These are phyloP conservation scores for Phaeophleospora eucalypticola DNA, from an alignment of 2,329 filamentous ascomycete genomes.

Conservation along the genomic window DNA sequence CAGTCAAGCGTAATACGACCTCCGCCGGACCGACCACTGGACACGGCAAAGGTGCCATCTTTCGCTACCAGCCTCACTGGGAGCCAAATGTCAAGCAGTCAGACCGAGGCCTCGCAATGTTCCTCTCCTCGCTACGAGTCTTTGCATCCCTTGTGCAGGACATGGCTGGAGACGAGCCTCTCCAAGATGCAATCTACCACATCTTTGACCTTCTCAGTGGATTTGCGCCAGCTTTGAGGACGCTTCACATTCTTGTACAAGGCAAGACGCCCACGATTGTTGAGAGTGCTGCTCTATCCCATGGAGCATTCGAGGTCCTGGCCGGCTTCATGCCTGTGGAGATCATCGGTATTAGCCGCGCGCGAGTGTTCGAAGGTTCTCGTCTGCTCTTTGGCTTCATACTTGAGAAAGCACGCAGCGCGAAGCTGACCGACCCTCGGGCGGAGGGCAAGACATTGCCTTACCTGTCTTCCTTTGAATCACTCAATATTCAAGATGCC, in stretches of 20 bases:
- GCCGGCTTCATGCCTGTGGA: conserved; percentile 28
- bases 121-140: conserved; percentile 35
- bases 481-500: conserved; percentile 29
- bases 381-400: conserved; percentile 36
- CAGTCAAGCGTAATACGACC: conserved; percentile 22
- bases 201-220: conserved; percentile 29
- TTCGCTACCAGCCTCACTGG: conserved; percentile 26
- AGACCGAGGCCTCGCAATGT: conserved; percentile 33
- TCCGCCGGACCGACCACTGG: neutral
- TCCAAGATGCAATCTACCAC: conserved; percentile 28
- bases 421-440: conserved; percentile 14
- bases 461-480: conserved; percentile 27
- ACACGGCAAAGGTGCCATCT: conserved; percentile 27
- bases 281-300: conserved; percentile 33
- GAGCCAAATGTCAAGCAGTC: conserved; percentile 27
- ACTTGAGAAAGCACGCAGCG: conserved; percentile 30
- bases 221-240: conserved; percentile 35
- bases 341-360: conserved; percentile 22
- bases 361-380: conserved; percentile 33
- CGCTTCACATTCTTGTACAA: conserved; percentile 32
- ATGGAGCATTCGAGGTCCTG: conserved; percentile 30
- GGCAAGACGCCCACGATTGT: conserved; percentile 28
- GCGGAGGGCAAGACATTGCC: conserved; percentile 11
- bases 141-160: conserved; percentile 26
- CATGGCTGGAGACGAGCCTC: conserved; percentile 7